Evolutionary conservation across 768 basidiomycete genomes (phyloP).

Genomic region (Hericium alpestre): DNA sequence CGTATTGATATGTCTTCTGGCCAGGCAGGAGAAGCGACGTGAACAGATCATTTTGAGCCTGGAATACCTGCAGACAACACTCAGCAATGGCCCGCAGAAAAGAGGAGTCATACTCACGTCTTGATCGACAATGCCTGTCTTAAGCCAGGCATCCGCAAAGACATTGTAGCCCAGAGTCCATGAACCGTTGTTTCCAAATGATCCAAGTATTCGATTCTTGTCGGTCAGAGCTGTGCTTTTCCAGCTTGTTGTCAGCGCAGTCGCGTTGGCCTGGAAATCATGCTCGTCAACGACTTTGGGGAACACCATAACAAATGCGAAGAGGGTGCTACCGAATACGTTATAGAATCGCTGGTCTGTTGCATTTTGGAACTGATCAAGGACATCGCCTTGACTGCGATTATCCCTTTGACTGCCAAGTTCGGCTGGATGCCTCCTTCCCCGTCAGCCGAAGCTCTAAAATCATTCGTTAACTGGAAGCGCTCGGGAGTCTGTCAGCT

Average conservation of each 20-base stretch:
- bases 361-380: background rate
- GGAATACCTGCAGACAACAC: too few species aligned
- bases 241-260: constrained; percentile 1
- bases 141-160: constrained; percentile 9
- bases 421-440: constrained; percentile 7
- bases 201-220: constrained; percentile 5
- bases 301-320: too few species aligned
- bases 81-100: too few species aligned
- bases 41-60: too few species aligned
- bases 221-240: constrained; percentile 1
- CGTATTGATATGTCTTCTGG: background rate
- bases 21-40: too few species aligned
- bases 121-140: constrained; percentile 3
- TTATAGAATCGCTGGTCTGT: too few species aligned
- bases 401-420: constrained; percentile 10
- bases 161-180: constrained; percentile 11
- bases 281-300: too few species aligned
- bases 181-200: constrained; percentile 3
- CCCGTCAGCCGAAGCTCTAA: constrained; percentile 1
- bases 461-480: too few species aligned
- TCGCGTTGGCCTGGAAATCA: too few species aligned
- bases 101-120: too few species aligned
- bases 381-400: constrained; percentile 11
- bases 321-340: too few species aligned
- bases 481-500: too few species aligned